Percentiles rank a stretch among this genome's conserved stretches.
Conservation (phyloP, 345 rosid genomes). For the Raphanus sativus region DNA sequence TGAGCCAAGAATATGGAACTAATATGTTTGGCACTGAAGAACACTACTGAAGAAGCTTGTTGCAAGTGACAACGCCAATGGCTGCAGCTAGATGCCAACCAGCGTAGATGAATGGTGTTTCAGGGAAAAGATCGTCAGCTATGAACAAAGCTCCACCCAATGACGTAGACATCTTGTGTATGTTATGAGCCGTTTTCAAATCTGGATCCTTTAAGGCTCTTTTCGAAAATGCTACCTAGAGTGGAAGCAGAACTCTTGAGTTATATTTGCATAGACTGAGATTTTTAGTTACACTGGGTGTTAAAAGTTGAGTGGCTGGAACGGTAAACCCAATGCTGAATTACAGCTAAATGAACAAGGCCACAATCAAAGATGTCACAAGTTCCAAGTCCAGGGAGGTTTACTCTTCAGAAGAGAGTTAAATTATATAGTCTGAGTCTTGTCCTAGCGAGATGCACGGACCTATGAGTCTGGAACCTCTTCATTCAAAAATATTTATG, state of each 20-base stretch:
- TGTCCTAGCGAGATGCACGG: too few species aligned
- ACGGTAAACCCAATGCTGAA: slow-evolving; percentile 28
- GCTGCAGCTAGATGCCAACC: slow-evolving; percentile 99
- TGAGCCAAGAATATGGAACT: neutral
- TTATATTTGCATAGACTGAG: neutral
- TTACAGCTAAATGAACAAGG: too few species aligned
- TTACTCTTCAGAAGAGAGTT: too few species aligned
- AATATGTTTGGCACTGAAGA: neutral
- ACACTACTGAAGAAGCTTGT: slow-evolving; percentile 80
- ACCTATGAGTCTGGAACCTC: too few species aligned
- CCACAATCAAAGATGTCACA: too few species aligned
- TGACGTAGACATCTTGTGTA: slow-evolving; percentile 68
- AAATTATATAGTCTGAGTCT: too few species aligned
- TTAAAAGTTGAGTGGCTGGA: slow-evolving; percentile 75
- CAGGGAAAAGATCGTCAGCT: slow-evolving; percentile 78
- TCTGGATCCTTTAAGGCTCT: slow-evolving; percentile 80
- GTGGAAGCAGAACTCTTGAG: neutral
- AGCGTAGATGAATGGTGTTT: slow-evolving; percentile 85
- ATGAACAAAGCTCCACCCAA: slow-evolving; percentile 86
- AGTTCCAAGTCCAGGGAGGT: too few species aligned
- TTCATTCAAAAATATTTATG: too few species aligned
- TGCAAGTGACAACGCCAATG: slow-evolving; percentile 79
- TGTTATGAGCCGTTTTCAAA: slow-evolving; percentile 59
- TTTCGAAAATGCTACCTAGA: slow-evolving; percentile 85
- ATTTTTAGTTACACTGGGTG: neutral